Base-by-base conservation (phyloP, 352 stramenopile species). In the Pythium oligandrum region DNA sequence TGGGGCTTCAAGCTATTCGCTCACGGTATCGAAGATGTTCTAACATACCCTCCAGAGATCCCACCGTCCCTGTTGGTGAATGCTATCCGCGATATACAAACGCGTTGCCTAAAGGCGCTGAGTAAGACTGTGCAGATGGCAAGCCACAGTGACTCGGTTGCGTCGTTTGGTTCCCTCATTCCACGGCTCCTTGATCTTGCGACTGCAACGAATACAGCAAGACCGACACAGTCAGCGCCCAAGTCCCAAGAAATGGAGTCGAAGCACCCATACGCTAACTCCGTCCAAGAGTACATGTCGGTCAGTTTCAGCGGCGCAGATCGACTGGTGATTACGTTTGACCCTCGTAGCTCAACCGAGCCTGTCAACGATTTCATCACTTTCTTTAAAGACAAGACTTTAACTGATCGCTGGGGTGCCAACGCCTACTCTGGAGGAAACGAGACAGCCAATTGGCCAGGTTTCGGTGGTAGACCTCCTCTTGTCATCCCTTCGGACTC, bases 1-100 rank as follows among this genome's bases (percentile, higher is more conserved):
- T 95, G 85, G 85, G 85, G 85, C 2, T 95, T 90, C 61, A 90
- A 86, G 40, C 68, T 93, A 1, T 88, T 64, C 17, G 85, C 82
- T 1, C 78, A 86, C 44, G 77, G 75, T 2, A 89, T 77, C 17
- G 70, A 87, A 65, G 68, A 88, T 9, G 68, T 57, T 3, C 11
- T 79, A 0, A 62, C 68, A 9, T 76, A 73, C 40, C 72, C 78
- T 6, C 78, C 77, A 2, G 82, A 92, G 53, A 54, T 74, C 0
- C 73, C 82, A 0, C 82, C 82, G n/a, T 35, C 55, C 7, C 59
- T 78, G 3, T 26, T 44, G 17, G 47, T 44, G 26, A 86, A 68
- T 43, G 70, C 75, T 6, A 48, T 88, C 12, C 70, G 60, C 11
- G 82, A 93, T 50, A 68, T 93, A 39, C 71, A 64, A 9, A 63